Conservation (phyloP, 345 rosid genomes). For the Sisymbrium irio region DNA sequence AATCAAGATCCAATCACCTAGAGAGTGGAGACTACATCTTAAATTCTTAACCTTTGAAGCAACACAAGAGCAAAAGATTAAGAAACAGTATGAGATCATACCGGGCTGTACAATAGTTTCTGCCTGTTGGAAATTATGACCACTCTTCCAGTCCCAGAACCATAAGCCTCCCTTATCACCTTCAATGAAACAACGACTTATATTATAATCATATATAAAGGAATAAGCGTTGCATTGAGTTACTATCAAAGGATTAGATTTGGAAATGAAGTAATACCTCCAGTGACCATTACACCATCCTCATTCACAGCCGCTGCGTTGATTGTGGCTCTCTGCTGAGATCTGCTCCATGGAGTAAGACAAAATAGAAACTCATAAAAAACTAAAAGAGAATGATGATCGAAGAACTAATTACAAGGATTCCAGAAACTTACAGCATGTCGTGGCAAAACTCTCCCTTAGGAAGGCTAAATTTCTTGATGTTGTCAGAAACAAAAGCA, state of each 20-base stretch:
- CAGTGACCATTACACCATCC: conserved; percentile 96
- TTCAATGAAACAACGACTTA: not conserved
- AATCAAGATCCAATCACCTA: not conserved
- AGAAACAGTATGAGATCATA: conserved; percentile 7
- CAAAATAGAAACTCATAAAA: not conserved
- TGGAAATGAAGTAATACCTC: conserved; percentile 48
- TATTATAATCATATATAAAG: not conserved
- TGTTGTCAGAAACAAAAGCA: conserved; percentile 85
- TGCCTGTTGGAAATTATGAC: conserved; percentile 83
- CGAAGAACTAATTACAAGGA: not conserved
- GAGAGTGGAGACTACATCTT: not conserved
- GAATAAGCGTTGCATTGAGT: not conserved
- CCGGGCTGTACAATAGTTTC: conserved; percentile 54
- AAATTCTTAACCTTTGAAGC: not conserved
- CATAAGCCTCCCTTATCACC: conserved; percentile 89
- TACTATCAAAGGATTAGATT: not conserved
- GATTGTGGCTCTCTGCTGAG: conserved; percentile 93
- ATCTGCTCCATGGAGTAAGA: conserved; percentile 42
- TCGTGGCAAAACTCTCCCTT: conserved; percentile 82
- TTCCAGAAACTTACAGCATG: conserved; percentile 74
- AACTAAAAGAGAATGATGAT: not conserved
- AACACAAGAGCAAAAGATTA: not conserved
- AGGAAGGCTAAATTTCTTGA: conserved; percentile 84
- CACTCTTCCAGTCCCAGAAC: conserved; percentile 98
- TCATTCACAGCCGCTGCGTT: conserved; percentile 91